Evolutionary conservation across 148 eudicot genomes (phyloP).

Genomic region (Camellia sinensis): DNA sequence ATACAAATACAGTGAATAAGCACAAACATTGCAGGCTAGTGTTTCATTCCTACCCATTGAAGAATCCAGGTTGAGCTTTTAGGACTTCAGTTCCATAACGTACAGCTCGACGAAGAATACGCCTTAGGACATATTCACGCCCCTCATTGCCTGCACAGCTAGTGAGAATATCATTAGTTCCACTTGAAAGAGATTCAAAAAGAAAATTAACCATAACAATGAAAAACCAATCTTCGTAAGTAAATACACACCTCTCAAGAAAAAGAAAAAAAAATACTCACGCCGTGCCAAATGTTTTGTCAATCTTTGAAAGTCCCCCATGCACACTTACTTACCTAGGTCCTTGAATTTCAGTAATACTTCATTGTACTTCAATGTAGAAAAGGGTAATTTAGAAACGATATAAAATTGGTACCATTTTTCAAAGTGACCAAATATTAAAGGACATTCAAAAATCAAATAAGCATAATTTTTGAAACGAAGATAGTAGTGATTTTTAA

Average conservation of each 20-base stretch:
- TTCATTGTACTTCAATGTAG: background rate
- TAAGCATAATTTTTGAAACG: background rate
- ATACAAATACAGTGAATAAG: conserved; percentile 1
- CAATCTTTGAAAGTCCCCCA: background rate
- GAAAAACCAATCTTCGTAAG: background rate
- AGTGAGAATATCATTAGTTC: conserved; percentile 5
- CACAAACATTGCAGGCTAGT: background rate
- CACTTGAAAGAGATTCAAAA: background rate
- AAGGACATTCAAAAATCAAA: background rate
- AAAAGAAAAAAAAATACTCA: background rate
- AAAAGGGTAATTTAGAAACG: background rate
- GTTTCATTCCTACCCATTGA: conserved; percentile 61
- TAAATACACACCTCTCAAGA: background rate
- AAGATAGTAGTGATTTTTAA: too few species aligned
- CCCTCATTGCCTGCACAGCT: conserved; percentile 81
- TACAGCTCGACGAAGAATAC: conserved; percentile 96
- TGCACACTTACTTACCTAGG: background rate
- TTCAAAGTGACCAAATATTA: background rate
- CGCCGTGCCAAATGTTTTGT: background rate
- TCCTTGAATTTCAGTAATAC: background rate
- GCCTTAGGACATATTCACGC: conserved; percentile 93
- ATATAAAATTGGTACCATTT: background rate
- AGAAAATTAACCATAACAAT: background rate
- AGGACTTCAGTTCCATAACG: conserved; percentile 95
- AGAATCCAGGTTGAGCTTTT: conserved; percentile 79